Conservation (phyloP, 2,329 filamentous ascomycete genomes). For the Xenosphaeropsis pyriputrescens region DNA sequence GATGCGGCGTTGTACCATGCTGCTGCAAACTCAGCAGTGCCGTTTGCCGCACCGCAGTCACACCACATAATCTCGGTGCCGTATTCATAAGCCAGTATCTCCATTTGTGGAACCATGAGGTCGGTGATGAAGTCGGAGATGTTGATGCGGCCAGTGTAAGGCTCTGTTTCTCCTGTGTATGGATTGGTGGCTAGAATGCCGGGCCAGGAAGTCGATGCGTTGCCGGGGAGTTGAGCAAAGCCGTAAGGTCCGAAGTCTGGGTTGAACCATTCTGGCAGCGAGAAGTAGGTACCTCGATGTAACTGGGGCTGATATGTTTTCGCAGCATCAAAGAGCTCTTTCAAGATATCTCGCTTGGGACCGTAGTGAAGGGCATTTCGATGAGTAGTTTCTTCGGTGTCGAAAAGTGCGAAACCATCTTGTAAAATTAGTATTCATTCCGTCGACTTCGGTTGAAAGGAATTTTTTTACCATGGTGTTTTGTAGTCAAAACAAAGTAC, state of each 20-base stretch:
- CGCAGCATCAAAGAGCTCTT: slow-evolving; percentile 5
- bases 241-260: slow-evolving; percentile 18
- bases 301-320: slow-evolving; percentile 4
- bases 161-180: slow-evolving; percentile 22
- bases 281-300: slow-evolving; percentile 4
- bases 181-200: slow-evolving; percentile 14
- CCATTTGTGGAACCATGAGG: slow-evolving; percentile 28
- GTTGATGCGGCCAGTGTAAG: slow-evolving; percentile 25
- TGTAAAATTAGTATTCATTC: no score
- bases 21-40: slow-evolving; percentile 22
- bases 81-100: slow-evolving; percentile 25
- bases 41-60: slow-evolving; percentile 26
- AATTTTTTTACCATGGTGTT: slow-evolving; percentile 15
- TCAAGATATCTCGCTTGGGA: not conserved
- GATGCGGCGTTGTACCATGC: slow-evolving; percentile 24
- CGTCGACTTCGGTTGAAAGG: no score
- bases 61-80: slow-evolving; percentile 33
- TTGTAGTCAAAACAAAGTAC: slow-evolving; percentile 28
- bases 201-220: not conserved
- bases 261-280: slow-evolving; percentile 24
- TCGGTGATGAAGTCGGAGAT: slow-evolving; percentile 24
- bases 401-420: no score
- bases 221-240: slow-evolving; percentile 15
- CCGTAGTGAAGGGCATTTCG: slow-evolving; percentile 16
- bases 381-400: slow-evolving; percentile 10